Percentiles rank a stretch among this genome's conserved stretches.
phyloP scores from a whole-genome alignment of 441 rosid species.

The Euphorbia schlechtendalii region DNA sequence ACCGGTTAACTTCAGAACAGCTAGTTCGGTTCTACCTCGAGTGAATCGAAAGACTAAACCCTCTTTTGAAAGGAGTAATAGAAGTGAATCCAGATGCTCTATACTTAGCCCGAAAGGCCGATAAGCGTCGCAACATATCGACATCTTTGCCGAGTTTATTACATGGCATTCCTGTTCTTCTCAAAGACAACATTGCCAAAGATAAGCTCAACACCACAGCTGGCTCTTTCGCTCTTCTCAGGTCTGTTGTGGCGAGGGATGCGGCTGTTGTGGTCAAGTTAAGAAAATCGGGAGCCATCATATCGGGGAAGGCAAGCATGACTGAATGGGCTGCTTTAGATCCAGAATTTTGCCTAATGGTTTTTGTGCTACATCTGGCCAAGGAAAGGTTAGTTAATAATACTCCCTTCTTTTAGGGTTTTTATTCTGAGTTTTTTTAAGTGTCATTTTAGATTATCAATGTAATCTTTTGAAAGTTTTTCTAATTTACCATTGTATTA shows the following conservation, averaged over 20 bases:
- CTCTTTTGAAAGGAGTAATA: conserved; percentile 14
- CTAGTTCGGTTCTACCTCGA: conserved; percentile 50
- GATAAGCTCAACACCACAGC: conserved; percentile 70
- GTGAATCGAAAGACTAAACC: conserved; percentile 23
- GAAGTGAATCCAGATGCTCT: conserved; percentile 71
- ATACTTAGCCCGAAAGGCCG: conserved; percentile 51
- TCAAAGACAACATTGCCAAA: conserved; percentile 60
- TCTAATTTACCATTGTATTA: no score
- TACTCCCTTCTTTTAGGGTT: no score
- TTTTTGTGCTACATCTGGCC: conserved; percentile 52
- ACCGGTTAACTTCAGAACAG: conserved; percentile 39
- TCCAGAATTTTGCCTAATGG: conserved; percentile 21
- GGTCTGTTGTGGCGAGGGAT: conserved; percentile 56
- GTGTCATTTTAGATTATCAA: no score
- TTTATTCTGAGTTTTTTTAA: no score
- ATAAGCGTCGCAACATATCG: conserved; percentile 34
- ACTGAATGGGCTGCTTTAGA: conserved; percentile 56
- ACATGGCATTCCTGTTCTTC: conserved; percentile 67
- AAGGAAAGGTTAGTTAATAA: conserved; percentile 44
- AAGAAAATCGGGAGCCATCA: conserved; percentile 58
- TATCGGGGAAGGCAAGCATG: conserved; percentile 69
- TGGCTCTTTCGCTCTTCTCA: conserved; percentile 56
- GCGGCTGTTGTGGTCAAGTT: conserved; percentile 51
- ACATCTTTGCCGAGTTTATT: conserved; percentile 20
- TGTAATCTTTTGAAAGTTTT: no score